Conservation (phyloP, 1,284 basidiomycete species). For the Malassezia sympodialis region DNA sequence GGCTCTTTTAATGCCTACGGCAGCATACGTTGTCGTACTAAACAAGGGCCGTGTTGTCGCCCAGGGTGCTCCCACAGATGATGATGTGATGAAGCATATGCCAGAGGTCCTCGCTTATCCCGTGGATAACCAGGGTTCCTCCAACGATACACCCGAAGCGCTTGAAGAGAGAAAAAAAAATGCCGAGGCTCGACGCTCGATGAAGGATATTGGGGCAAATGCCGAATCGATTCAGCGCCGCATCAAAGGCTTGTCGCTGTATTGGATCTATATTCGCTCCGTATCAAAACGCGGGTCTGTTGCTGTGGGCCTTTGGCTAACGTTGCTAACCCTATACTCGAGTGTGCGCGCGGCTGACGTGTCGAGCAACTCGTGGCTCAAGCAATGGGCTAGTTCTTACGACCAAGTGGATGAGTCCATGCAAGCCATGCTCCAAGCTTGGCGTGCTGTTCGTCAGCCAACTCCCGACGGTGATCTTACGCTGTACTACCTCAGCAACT, state of each 20-base stretch:
- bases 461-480: background rate
- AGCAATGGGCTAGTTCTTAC: conserved; percentile 40
- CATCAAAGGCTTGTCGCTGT: conserved; percentile 27
- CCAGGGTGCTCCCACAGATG: conserved; percentile 55
- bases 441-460: background rate
- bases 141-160: background rate
- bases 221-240: conserved; percentile 42
- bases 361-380: conserved; percentile 36
- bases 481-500: conserved; percentile 37
- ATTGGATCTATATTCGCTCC: conserved; percentile 32
- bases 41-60: conserved; percentile 63
- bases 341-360: conserved; percentile 33
- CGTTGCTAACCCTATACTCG: conserved; percentile 30
- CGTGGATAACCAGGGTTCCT: background rate
- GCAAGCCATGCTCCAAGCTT: background rate
- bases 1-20: conserved; percentile 61
- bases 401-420: conserved; percentile 2
- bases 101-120: conserved; percentile 44
- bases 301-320: conserved; percentile 20
- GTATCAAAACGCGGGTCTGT: conserved; percentile 11
- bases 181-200: conserved; percentile 28
- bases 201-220: conserved; percentile 29
- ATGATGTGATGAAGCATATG: conserved; percentile 26
- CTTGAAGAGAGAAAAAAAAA: background rate
- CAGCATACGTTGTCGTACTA: conserved; percentile 63